Evolutionary conservation across 1,284 basidiomycete genomes (phyloP).

Genomic region (Mycosarcoma maydis): DNA sequence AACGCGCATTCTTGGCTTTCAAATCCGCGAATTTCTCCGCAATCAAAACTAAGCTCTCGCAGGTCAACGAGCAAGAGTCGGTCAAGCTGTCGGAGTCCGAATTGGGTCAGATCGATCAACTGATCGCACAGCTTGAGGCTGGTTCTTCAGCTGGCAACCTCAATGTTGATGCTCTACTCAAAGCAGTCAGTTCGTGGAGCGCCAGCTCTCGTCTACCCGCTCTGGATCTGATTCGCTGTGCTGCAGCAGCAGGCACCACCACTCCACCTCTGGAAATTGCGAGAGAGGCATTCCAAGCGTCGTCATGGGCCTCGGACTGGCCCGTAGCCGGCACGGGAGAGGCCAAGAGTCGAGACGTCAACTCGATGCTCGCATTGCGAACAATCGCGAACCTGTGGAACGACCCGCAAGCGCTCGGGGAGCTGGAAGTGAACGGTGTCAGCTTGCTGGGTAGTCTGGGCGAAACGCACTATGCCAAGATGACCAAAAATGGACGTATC

Average conservation of each 20-base stretch:
- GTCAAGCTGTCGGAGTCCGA: slow-evolving; percentile 75
- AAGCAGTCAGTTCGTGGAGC: slow-evolving; percentile 82
- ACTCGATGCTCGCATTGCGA: slow-evolving; percentile 83
- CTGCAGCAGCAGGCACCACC: slow-evolving; percentile 73
- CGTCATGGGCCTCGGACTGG: slow-evolving; percentile 74
- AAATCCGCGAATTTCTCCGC: slow-evolving; percentile 87
- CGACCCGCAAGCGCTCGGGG: slow-evolving; percentile 62
- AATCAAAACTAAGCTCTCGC: slow-evolving; percentile 82
- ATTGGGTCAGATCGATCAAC: slow-evolving; percentile 73
- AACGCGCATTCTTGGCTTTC: slow-evolving; percentile 73
- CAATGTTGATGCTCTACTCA: slow-evolving; percentile 37
- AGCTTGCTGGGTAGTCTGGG: slow-evolving; percentile 66
- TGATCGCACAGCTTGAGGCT: slow-evolving; percentile 74
- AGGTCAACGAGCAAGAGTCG: slow-evolving; percentile 79
- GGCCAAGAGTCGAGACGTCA: slow-evolving; percentile 81
- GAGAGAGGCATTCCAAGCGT: slow-evolving; percentile 75
- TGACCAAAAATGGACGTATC: slow-evolving; percentile 78
- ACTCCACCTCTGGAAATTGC: slow-evolving; percentile 73
- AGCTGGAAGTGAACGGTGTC: slow-evolving; percentile 56
- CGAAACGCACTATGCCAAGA: slow-evolving; percentile 50
- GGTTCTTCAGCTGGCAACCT: slow-evolving; percentile 5
- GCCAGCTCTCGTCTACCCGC: slow-evolving; percentile 84
- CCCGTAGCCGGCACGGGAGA: slow-evolving; percentile 66
- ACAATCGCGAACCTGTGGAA: slow-evolving; percentile 81
- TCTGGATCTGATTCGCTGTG: slow-evolving; percentile 83